Conservation (phyloP, 306 rosid genomes). For the Casuarina equisetifolia region DNA sequence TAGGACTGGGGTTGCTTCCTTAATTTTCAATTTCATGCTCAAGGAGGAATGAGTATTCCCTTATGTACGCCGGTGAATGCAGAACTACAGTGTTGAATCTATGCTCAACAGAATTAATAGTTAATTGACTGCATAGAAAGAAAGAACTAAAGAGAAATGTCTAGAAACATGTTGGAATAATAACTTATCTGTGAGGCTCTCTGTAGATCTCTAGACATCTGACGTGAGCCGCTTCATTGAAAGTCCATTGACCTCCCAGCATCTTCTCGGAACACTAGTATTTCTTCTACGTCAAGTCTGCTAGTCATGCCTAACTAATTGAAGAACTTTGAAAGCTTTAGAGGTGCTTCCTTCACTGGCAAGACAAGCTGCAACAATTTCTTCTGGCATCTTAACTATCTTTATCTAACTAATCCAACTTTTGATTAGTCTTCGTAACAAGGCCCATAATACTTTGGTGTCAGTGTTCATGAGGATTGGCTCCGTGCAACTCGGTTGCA, state of each 20-base stretch:
- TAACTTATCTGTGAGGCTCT: neutral
- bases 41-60: neutral
- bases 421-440: no score
- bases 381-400: no score
- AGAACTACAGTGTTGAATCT: neutral
- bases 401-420: no score
- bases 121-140: neutral
- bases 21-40: neutral
- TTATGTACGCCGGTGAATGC: neutral
- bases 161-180: neutral
- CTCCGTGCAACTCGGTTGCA: no score
- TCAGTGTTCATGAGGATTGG: no score
- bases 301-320: neutral
- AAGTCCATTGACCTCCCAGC: neutral
- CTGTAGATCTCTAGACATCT: neutral
- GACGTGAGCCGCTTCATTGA: neutral
- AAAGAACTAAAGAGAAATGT: neutral
- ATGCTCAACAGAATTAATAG: neutral
- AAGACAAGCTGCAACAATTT: no score
- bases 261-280: neutral
- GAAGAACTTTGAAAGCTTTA: no score
- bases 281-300: neutral
- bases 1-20: neutral
- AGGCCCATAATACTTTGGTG: no score
- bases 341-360: no score